A percentile compares a stretch with the other conserved stretches of the same genome.
These are phyloP conservation scores for Diplodia seriata DNA, from an alignment of 2,329 filamentous ascomycete genomes.

Conservation along the genomic window DNA sequence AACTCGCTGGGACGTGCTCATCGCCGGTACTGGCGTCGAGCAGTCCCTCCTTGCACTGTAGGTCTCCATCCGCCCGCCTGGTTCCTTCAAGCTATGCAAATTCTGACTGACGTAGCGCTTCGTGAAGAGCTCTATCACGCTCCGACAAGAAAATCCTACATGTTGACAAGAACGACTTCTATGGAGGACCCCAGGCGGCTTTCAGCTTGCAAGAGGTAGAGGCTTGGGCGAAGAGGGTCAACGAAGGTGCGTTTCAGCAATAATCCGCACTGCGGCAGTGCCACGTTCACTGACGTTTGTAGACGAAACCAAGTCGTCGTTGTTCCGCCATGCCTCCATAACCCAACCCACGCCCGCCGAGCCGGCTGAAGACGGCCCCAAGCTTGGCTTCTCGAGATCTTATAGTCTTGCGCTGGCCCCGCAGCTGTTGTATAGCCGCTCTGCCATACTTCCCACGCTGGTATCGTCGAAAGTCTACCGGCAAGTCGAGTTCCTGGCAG, in stretches of 20 bases:
- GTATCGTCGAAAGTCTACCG: constrained; percentile 89
- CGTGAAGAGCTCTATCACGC: constrained; percentile 83
- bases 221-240: constrained; percentile 67
- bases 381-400: constrained; percentile 69
- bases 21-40: constrained; percentile 60
- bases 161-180: constrained; percentile 85
- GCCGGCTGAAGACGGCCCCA: constrained; percentile 38
- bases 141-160: constrained; percentile 92
- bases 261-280: neutral
- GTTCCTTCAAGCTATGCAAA: constrained; percentile 46
- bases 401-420: constrained; percentile 87
- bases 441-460: constrained; percentile 75
- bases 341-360: constrained; percentile 35
- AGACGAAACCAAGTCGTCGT: constrained; percentile 15
- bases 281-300: constrained; percentile 1
- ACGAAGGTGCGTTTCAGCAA: constrained; percentile 41
- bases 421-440: constrained; percentile 84
- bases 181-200: constrained; percentile 85
- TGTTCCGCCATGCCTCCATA: constrained; percentile 42
- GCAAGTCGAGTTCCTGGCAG: constrained; percentile 91
- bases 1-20: constrained; percentile 60
- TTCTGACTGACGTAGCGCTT: constrained; percentile 74
- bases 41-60: constrained; percentile 63
- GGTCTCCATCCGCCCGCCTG: constrained; percentile 38
- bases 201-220: constrained; percentile 83